Conservation (phyloP, 768 basidiomycete species). For the Guyanaporus albipodus region DNA sequence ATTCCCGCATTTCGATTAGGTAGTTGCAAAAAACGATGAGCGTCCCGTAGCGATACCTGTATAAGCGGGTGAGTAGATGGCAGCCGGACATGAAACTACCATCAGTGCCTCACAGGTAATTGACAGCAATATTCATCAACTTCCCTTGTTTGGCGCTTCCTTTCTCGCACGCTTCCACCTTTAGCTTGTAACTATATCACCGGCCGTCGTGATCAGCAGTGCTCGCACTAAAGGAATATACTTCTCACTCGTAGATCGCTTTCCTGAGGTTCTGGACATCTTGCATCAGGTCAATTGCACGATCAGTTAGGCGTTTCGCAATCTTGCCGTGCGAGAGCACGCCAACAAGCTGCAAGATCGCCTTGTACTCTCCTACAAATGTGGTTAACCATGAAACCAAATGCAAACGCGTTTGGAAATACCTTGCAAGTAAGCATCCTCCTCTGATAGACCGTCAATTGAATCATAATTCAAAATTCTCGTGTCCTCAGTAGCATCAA, state of each 20-base stretch:
- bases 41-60: slow-evolving; percentile 82
- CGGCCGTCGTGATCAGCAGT: slow-evolving; percentile 4
- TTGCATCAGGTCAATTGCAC: slow-evolving; percentile 88
- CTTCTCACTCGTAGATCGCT: slow-evolving; percentile 86
- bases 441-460: slow-evolving; percentile 82
- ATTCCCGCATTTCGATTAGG: slow-evolving; percentile 64
- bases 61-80: slow-evolving; percentile 4
- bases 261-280: slow-evolving; percentile 96
- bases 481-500: slow-evolving; percentile 35
- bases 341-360: slow-evolving; percentile 89
- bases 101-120: slow-evolving; percentile 66
- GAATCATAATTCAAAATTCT: slow-evolving; percentile 52
- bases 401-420: slow-evolving; percentile 2
- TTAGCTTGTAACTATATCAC: slow-evolving; percentile 76
- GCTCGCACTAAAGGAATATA: background rate
- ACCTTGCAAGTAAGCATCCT: slow-evolving; percentile 88
- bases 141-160: slow-evolving; percentile 75
- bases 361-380: slow-evolving; percentile 90
- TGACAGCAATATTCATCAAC: slow-evolving; percentile 71
- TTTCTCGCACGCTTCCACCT: slow-evolving; percentile 77
- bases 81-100: slow-evolving; percentile 5
- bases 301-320: slow-evolving; percentile 87
- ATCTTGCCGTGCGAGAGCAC: slow-evolving; percentile 89
- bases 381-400: background rate
- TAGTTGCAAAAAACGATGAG: slow-evolving; percentile 95